Base-by-base conservation (phyloP, 2,329 filamentous ascomycete genomes). In the Byssoonygena ceratinophila region DNA sequence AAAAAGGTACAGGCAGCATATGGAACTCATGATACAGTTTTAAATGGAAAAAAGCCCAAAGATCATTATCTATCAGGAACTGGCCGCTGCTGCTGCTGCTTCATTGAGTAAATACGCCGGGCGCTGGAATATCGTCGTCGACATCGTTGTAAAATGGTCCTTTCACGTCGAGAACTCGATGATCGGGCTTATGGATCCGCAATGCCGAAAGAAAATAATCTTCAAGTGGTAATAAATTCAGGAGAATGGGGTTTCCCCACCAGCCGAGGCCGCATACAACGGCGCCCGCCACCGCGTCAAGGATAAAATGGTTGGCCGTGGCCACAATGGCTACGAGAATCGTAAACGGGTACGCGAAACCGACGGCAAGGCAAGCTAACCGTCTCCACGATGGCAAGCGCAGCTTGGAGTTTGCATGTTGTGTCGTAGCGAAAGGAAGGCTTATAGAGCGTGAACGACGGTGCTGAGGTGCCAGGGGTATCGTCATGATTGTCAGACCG, bases 241-340 rank as follows among this genome's bases (percentile, higher is more conserved):
- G 67, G 52, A 87, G 63, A 1, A 78, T 61, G 0, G 62, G 55
- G 55, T 80, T 79, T 3, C 71, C 72, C 12, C 62, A 67, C 83
- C 83, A 87, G 0, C 81, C 82, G 4, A 85, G 57, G 2, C 71
- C 72, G 59, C 83, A 86, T 2, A 87, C 81, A 29, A 77, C 61
- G 4, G 81, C 79, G 12, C 83, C 84, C 0, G 82, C 84, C 1
- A 85, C 76, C 0, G 84, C 83, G 63, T 87, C 84, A 5, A 87
- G 75, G 45, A 86, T 75, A 63, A 85, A 80, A 66, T 87, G 83
- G 64, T 87, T 87, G 43, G 83, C 83, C 0, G 83, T 86, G 2
- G 83, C 79, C 22, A 86, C 74, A 58, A 87, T 86, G 23, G 82
- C 83, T 7, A 78, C 72, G 4, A 86, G 68, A 55, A 87, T 87